Percentiles rank a stretch among this genome's conserved stretches.
phyloP scores from a whole-genome alignment of 129 eudicot species.

The Mikania micrantha region DNA sequence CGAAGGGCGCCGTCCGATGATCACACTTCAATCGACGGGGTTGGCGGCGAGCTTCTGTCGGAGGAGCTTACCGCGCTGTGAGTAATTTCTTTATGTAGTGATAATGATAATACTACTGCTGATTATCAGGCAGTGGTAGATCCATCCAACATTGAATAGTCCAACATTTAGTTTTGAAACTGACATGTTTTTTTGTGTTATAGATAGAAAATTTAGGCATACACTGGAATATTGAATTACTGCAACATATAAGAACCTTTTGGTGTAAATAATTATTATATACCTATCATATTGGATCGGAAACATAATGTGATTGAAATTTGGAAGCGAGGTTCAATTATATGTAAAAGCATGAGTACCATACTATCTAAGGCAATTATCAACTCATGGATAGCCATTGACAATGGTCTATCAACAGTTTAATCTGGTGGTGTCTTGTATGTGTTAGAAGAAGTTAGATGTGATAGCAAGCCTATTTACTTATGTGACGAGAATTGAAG shows the following conservation, averaged over 20 bases:
- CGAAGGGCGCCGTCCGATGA: constrained; percentile 56
- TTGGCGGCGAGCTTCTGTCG: constrained; percentile 48
- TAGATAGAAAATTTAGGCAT: not conserved
- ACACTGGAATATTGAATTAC: not conserved
- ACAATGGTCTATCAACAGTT: not conserved
- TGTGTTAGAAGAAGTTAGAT: constrained; percentile 5
- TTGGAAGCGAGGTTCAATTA: not conserved
- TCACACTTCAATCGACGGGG: constrained; percentile 41
- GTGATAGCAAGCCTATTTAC: not conserved
- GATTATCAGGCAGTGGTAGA: not conserved
- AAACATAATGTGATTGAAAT: constrained; percentile 1
- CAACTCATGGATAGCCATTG: not conserved
- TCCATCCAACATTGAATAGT: not conserved
- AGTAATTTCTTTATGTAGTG: constrained; percentile 1
- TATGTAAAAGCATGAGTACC: not conserved
- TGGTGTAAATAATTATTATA: not conserved
- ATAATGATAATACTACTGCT: not conserved
- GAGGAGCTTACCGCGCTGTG: constrained; percentile 94
- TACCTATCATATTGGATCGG: not conserved
- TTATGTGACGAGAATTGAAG: not conserved
- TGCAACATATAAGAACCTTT: not conserved
- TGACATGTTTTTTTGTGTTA: not conserved
- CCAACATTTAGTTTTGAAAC: not conserved
- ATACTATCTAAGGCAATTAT: not conserved
- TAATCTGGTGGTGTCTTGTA: not conserved